Evolutionary conservation across 768 basidiomycete genomes (phyloP), one percentile per base, ranked within the genome.

Genomic region (Panus rudis): DNA sequence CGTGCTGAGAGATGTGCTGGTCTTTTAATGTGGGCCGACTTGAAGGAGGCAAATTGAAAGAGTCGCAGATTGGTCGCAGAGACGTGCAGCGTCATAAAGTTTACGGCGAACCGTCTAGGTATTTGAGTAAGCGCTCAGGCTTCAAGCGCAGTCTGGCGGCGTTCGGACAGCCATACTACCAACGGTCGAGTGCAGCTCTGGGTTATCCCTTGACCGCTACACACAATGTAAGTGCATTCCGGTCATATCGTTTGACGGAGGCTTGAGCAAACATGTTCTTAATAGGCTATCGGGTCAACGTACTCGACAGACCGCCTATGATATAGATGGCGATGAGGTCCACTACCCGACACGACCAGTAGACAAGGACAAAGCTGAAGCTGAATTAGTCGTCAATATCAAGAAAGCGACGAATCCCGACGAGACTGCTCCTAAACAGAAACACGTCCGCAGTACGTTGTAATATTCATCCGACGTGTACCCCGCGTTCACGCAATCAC

Each of bases 371-470:
- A 96, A 92, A 71, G 92, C 92, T 35, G 96, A 99, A 62, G 76
- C 83, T 42, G 96, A 98, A 63, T 78, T 99, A 14, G 81, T 83
- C 14, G 73, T 93, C 25, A 92, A 94, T 59, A 93, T 99, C 64
- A 99, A 99, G 76, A 99, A 99, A 63, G 96, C 96, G 3, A 97
- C 93, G 5, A 92, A 78, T 58, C 71, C 91, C 31, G 96, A 99
- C 39, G 96, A 98, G 69, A 78, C 81, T 22, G 94, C 96, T 4
- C 96, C 96, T 6, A 99, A 99, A 65, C 93, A 97, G 75, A 99
- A 99, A 61, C 96, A 99, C 60, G 96, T 99, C 55, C 80, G 96
- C 62, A 98, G 94, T 97, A 67, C 62, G 84, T 73, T n/a, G 25
- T 16, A 20, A 21, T 26, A 1, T 10, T 44, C 31, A 37, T 21